phyloP scores from a whole-genome alignment of 2,329 filamentous ascomycete genomes.

The Cladophialophora chaetospira region DNA sequence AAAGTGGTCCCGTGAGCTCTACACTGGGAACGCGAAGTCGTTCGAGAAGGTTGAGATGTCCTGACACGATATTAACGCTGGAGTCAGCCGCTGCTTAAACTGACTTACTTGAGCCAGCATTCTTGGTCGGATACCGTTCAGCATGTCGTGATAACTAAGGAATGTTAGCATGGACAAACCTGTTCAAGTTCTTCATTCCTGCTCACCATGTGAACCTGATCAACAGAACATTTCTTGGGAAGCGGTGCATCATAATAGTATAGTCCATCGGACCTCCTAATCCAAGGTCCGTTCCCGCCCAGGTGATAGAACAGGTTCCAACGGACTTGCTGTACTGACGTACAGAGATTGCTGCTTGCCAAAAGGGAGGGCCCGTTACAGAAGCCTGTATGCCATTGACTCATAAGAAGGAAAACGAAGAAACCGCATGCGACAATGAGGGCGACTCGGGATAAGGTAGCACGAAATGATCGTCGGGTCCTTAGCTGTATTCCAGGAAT shows the following conservation, averaged over 20 bases:
- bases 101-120: slow-evolving; percentile 52
- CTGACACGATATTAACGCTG: slow-evolving; percentile 35
- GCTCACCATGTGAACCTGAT: slow-evolving; percentile 61
- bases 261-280: slow-evolving; percentile 50
- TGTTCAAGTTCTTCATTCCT: not conserved
- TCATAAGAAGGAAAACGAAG: slow-evolving; percentile 7
- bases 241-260: slow-evolving; percentile 45
- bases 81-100: no score
- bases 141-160: slow-evolving; percentile 59
- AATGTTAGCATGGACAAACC: not conserved
- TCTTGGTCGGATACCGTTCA: slow-evolving; percentile 58
- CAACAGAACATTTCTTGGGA: slow-evolving; percentile 53
- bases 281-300: slow-evolving; percentile 59
- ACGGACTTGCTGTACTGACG: slow-evolving; percentile 6
- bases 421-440: slow-evolving; percentile 11
- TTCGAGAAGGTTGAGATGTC: slow-evolving; percentile 51
- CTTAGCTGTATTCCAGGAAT: not conserved
- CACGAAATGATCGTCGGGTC: not conserved
- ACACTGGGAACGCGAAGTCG: slow-evolving; percentile 48
- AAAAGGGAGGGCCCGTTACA: slow-evolving; percentile 14
- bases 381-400: not conserved
- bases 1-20: slow-evolving; percentile 52
- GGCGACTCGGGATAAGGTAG: slow-evolving; percentile 3
- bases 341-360: slow-evolving; percentile 7
- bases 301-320: slow-evolving; percentile 58